Evolutionary conservation across 371 early-diverging fungal genomes (phyloP).

Genomic region (Syncephalis fuscata): DNA sequence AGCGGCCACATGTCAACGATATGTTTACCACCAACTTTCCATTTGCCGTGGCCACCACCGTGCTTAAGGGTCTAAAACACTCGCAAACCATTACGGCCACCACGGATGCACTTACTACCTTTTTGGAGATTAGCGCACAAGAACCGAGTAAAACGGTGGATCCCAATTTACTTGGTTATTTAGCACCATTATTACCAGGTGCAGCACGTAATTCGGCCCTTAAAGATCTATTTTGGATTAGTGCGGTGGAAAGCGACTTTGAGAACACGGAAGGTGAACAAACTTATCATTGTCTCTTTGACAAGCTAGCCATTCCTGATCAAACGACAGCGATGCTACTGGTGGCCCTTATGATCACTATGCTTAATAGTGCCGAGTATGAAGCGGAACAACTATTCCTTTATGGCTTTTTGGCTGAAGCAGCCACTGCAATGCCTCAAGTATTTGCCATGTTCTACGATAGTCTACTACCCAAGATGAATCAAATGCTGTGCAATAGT

Average conservation of each 20-base stretch:
- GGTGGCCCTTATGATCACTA: conserved; percentile 57
- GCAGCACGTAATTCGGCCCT: conserved; percentile 43
- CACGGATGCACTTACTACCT: conserved; percentile 42
- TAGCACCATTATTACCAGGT: conserved; percentile 53
- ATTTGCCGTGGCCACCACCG: conserved; percentile 65
- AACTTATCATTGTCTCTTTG: conserved; percentile 41
- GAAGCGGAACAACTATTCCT: conserved; percentile 72
- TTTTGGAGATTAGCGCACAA: conserved; percentile 49
- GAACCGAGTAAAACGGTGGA: conserved; percentile 24
- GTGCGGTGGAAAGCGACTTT: conserved; percentile 29
- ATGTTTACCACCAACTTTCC: conserved; percentile 77
- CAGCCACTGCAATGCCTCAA: conserved; percentile 55
- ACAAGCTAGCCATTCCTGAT: conserved; percentile 42
- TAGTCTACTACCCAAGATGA: conserved; percentile 55
- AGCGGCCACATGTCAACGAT: too few relatives aligned
- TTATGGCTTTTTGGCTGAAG: conserved; percentile 69
- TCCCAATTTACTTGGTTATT: conserved; percentile 49
- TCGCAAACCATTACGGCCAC: conserved; percentile 54
- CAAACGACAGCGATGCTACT: conserved; percentile 51
- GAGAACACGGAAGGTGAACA: conserved; percentile 22
- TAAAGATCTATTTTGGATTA: conserved; percentile 35
- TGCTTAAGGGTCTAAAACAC: conserved; percentile 71
- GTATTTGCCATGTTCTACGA: conserved; percentile 62
- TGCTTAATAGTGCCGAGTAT: conserved; percentile 66
- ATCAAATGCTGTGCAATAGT: conserved; percentile 46